Percentiles rank a stretch among this genome's conserved stretches.
phyloP scores from a whole-genome alignment of 202 grass and related monocot species.

The Alloteropsis angusta region DNA sequence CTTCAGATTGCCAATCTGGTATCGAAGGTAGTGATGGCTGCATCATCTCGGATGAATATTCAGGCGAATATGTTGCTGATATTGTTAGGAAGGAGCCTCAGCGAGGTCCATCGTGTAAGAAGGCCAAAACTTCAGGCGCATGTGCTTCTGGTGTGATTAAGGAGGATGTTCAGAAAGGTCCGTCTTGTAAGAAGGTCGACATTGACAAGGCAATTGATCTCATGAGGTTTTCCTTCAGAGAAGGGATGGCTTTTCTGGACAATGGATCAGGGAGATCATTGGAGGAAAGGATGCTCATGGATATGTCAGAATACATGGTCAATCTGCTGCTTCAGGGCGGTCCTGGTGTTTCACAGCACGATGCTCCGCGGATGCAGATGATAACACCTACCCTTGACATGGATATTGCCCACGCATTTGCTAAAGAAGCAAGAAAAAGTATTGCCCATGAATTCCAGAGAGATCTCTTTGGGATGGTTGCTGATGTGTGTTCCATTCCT shows the following conservation, averaged over 20 bases:
- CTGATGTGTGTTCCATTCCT: background rate
- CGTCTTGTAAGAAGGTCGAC: background rate
- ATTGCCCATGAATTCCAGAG: conserved; percentile 16
- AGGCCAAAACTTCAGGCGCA: background rate
- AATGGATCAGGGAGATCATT: conserved; percentile 25
- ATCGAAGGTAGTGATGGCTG: background rate
- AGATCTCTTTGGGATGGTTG: conserved; percentile 23
- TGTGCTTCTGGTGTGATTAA: background rate
- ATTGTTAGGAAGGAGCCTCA: background rate
- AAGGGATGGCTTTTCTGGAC: conserved; percentile 28
- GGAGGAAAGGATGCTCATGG: conserved; percentile 6
- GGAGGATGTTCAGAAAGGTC: background rate
- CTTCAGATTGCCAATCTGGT: background rate
- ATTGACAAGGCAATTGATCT: conserved; percentile 2
- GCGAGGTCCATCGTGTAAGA: background rate
- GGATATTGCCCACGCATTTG: background rate
- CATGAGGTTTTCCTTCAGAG: conserved; percentile 19
- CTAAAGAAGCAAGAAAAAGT: conserved; percentile 16
- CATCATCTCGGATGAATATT: background rate
- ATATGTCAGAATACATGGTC: conserved; percentile 12
- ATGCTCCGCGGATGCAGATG: background rate
- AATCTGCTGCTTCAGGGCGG: background rate
- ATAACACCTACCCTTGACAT: conserved; percentile 8
- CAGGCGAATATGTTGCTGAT: background rate
- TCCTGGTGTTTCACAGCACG: background rate